Evolutionary conservation across 352 stramenopile species (phyloP), one percentile per base, ranked within the genome.

Genomic region (Globisporangium ultimum): DNA sequence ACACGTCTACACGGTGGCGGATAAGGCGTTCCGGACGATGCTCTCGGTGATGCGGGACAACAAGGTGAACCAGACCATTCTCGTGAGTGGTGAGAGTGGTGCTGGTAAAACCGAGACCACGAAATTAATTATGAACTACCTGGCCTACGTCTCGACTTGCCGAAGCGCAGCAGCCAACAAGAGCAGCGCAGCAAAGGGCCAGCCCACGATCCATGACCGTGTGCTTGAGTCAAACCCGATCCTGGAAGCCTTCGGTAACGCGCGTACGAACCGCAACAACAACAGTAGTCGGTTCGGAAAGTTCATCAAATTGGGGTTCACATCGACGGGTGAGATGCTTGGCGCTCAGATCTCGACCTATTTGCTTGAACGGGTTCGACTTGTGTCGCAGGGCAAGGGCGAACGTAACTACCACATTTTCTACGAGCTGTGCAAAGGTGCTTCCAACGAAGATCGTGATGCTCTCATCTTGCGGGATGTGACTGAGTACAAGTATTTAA

Each of bases 331-430:
- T n/a, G 75, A 91, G 65, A 87, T 96, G 75, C 70, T 92, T 11
- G 87, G 86, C 21, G 87, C 78, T 2, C 75, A 75, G 9, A 92
- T 95, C 53, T 88, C 82, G 12, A 98, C 95, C 14, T 99, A 99
- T 54, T 66, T 99, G 21, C 68, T 99, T 6, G 97, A 99, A 68
- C 97, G 98, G 54, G 93, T 98, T 11, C 84, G 96, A 15, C 71
- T 99, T 4, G 89, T 99, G 24, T 91, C 83, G 2, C 94, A 98
- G 46, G 82, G 80, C 41, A 84, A 94, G n/a, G 91, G 90, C 7
- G 97, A 99, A 65, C 89, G 97, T 32, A 98, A 97, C 58, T 99
- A 98, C 71, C 97, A 99, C 66, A 96, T 98, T 57, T 99, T 99
- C 61, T 99, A 99, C 67, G 95, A 99, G 69, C 78, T 98, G 60